Evolutionary conservation across 2,329 filamentous ascomycete species (phyloP), one percentile per base, ranked within the genome.

Genomic region (Xylariaceae sp.): DNA sequence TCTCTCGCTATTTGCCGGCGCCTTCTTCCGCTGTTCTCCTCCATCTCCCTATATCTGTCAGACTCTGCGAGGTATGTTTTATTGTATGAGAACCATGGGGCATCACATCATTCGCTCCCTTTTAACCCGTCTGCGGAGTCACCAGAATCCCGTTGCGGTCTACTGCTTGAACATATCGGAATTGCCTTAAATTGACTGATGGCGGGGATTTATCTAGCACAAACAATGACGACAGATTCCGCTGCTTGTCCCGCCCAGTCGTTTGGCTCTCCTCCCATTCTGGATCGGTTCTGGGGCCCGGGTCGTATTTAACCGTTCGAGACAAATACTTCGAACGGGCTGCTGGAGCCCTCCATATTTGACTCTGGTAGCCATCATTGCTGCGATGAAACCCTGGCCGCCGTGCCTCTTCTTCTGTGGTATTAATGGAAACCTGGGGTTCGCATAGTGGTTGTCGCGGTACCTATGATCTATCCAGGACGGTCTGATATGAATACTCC

Each of bases 291-390:
- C 44, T 46, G 48, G 46, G 41, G 43, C 50, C 54, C 40, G 43
- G 20, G 52, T 50, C 23, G 51, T 57, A 54, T 62, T 62, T 64
- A 64, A 52, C 62, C 59, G 59, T 60, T 54, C 57, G 54, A 62
- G 57, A 50, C 53, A 47, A 60, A 32, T 10, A 51, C 46, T 50
- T 54, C 20, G 48, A 7, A 40, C 29, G 18, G 26, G 19, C 32
- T 16, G 14, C 14, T 37, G 32, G 53, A 42, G 50, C 54, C 57
- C 57, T 54, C 57, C 60, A 58, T 54, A 52, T 58, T 44, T 56
- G 44, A 54, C 50, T 43, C 48, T 42, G 47, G 55, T 40, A 57
- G 50, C 49, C 57, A 48, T 56, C 42, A 48, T 49, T 54, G 60
- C 57, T 62, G 60, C 48, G 44, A 57, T 60, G 60, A 54, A 50